Evolutionary conservation across 495 filamentous ascomycete species (phyloP).

Genomic region (Pyrenula massariospora): DNA sequence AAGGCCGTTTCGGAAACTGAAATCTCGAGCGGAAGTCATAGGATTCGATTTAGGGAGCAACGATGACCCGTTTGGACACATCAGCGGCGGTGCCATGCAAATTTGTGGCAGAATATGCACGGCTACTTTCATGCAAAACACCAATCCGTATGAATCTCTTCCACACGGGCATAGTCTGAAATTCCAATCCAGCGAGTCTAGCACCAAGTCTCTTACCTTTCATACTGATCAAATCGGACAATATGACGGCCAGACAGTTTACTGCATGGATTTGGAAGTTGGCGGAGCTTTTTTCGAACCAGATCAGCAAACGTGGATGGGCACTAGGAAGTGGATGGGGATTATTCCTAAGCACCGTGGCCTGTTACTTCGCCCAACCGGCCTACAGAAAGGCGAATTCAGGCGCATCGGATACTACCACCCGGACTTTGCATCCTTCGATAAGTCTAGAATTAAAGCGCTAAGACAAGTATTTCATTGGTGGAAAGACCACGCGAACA

Average conservation of each 20-base stretch:
- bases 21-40: neutral
- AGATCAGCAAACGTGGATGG: neutral
- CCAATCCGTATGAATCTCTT: neutral
- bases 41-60: neutral
- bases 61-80: neutral
- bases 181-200: neutral
- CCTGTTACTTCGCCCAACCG: neutral
- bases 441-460: neutral
- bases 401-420: neutral
- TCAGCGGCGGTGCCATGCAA: neutral
- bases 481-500: neutral
- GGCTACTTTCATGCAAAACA: neutral
- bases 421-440: too few relatives aligned
- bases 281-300: neutral
- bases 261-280: neutral
- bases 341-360: neutral
- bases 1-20: neutral
- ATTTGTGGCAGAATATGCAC: neutral
- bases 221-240: neutral
- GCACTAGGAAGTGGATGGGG: neutral
- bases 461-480: neutral
- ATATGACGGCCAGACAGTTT: neutral
- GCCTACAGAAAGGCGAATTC: neutral
- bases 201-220: neutral
- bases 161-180: neutral